Percentiles rank a stretch among this genome's conserved stretches.
Evolutionary conservation across 225 moss, liverwort and hornwort genomes (phyloP).

Genomic region (Ulota crispa): DNA sequence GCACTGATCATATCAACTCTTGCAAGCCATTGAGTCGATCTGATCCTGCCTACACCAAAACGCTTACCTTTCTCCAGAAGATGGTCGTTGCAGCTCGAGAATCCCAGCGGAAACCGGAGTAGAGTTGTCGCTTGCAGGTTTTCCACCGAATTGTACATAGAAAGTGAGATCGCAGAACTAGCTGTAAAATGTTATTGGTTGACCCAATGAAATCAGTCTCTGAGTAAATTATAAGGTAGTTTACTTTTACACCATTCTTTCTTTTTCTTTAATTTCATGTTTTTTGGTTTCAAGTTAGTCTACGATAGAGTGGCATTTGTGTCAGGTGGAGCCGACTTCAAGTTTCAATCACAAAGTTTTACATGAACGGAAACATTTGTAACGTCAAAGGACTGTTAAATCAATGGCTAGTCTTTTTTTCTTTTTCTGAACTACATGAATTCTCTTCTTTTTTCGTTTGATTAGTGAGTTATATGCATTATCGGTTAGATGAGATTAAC

Average conservation of each 20-base stretch:
- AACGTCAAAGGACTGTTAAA: not conserved
- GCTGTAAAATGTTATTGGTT: slow-evolving; percentile 32
- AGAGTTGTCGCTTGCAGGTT: not conserved
- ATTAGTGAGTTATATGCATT: not conserved
- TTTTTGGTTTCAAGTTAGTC: not conserved
- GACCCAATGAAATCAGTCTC: not conserved
- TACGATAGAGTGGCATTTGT: not conserved
- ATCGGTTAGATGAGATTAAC: not conserved
- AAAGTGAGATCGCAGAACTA: slow-evolving; percentile 20
- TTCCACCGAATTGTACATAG: slow-evolving; percentile 28
- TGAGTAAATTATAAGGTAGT: not conserved
- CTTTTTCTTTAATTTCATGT: not conserved
- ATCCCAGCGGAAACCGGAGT: slow-evolving; percentile 29
- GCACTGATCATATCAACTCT: slow-evolving; percentile 97
- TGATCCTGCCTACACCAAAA: slow-evolving; percentile 91
- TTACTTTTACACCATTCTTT: not conserved
- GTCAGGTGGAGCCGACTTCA: not conserved
- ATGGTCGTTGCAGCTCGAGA: slow-evolving; percentile 43
- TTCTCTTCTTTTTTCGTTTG: not conserved
- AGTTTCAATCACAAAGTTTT: not conserved
- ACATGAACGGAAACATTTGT: not conserved
- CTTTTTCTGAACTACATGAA: not conserved
- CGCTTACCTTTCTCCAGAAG: slow-evolving; percentile 74
- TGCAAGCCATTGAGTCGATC: slow-evolving; percentile 83
- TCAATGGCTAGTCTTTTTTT: not conserved